phyloP scores from a whole-genome alignment of 1,284 basidiomycete genomes.

The Trametes pubescens region DNA sequence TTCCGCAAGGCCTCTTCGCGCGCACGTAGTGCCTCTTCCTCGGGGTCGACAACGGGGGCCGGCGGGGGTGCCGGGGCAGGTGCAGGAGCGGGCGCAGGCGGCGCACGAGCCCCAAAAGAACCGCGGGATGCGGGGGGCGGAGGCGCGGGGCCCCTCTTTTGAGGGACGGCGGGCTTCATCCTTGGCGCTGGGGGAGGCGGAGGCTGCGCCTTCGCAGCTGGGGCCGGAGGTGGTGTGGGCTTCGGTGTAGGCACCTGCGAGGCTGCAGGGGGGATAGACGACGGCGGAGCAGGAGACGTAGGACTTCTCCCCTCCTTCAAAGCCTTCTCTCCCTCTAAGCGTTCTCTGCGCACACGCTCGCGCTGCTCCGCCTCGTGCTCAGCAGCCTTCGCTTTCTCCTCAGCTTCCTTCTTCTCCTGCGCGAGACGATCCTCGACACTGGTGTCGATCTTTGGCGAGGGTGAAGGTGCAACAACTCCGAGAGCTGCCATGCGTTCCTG shows the following conservation, averaged over 20 bases:
- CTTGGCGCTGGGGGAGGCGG: slow-evolving; percentile 57
- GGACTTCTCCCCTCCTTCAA: slow-evolving; percentile 55
- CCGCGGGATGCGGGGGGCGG: slow-evolving; percentile 44
- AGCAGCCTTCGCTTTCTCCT: slow-evolving; percentile 78
- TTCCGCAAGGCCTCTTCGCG: slow-evolving; percentile 75
- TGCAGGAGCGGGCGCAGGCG: slow-evolving; percentile 40
- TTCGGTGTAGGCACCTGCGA: slow-evolving; percentile 39
- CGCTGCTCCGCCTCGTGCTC: slow-evolving; percentile 83
- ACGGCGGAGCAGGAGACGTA: slow-evolving; percentile 47
- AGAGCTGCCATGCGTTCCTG: slow-evolving; percentile 90
- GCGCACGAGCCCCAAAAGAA: slow-evolving; percentile 37
- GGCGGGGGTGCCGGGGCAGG: slow-evolving; percentile 39
- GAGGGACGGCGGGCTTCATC: slow-evolving; percentile 4
- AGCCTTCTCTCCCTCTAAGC: slow-evolving; percentile 74
- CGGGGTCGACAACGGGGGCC: slow-evolving; percentile 57
- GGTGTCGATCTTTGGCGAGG: slow-evolving; percentile 68
- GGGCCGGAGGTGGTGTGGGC: slow-evolving; percentile 47
- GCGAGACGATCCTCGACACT: slow-evolving; percentile 84
- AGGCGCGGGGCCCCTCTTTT: slow-evolving; percentile 43
- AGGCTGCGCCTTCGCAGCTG: slow-evolving; percentile 43
- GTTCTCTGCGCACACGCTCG: slow-evolving; percentile 72
- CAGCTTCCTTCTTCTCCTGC: slow-evolving; percentile 86
- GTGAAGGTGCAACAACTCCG: slow-evolving; percentile 70
- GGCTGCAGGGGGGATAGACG: slow-evolving; percentile 41
- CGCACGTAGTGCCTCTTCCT: slow-evolving; percentile 68